Percentiles rank a stretch among this genome's conserved stretches.
Conservation (phyloP, 2,329 filamentous ascomycete genomes). For the Neurospora sp. region DNA sequence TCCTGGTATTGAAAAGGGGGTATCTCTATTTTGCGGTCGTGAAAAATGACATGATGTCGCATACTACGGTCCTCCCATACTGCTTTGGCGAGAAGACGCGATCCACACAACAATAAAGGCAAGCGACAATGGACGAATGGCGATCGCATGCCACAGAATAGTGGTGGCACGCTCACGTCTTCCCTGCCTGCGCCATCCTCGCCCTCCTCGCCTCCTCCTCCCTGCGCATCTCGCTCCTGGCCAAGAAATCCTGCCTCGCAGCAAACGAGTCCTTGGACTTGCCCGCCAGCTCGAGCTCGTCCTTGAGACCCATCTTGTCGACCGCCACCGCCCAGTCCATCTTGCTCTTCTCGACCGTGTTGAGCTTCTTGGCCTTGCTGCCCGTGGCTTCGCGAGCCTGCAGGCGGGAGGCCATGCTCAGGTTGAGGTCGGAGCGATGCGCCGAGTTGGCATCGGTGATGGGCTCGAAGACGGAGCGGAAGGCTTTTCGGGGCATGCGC, state of each 20-base stretch:
- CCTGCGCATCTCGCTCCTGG: slow-evolving; percentile 51
- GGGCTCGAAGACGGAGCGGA: slow-evolving; percentile 55
- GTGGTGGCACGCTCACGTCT: slow-evolving; percentile 3
- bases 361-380: slow-evolving; percentile 53
- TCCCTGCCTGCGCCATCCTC: slow-evolving; percentile 26
- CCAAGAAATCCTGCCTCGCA: slow-evolving; percentile 54
- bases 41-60: background rate
- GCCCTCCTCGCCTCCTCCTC: slow-evolving; percentile 51
- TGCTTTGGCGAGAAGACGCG: background rate
- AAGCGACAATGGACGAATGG: background rate
- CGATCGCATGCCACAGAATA: background rate
- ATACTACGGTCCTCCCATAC: background rate
- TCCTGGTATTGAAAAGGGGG: background rate
- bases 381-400: slow-evolving; percentile 33
- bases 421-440: slow-evolving; percentile 46
- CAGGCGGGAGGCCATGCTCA: slow-evolving; percentile 41
- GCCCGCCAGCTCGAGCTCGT: slow-evolving; percentile 56
- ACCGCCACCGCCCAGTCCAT: slow-evolving; percentile 68
- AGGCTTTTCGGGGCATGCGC: slow-evolving; percentile 42
- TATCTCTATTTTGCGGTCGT: background rate
- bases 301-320: slow-evolving; percentile 60
- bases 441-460: slow-evolving; percentile 30
- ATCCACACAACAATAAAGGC: background rate
- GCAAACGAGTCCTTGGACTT: slow-evolving; percentile 56
- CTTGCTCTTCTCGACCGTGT: slow-evolving; percentile 61